Conservation (phyloP, 139 green algal genomes). For the Zygnema circumcarinatum region DNA sequence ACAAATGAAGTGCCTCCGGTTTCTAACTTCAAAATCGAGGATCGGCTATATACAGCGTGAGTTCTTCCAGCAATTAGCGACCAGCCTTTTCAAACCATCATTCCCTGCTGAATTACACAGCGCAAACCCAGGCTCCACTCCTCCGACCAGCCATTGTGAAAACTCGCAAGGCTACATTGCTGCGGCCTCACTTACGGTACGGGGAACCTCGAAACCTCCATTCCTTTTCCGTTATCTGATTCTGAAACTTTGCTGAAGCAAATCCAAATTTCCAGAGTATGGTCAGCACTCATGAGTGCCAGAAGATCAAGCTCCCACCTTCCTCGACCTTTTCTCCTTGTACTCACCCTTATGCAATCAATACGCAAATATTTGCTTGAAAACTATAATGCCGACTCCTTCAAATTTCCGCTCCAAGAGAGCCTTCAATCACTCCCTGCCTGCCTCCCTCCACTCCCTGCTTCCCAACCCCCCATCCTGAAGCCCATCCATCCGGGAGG, state of each 20-base stretch:
- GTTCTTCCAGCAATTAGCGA: background rate
- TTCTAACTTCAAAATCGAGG: background rate
- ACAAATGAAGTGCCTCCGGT: background rate
- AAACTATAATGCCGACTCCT: too few relatives aligned
- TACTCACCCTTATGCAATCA: background rate
- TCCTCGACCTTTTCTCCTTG: background rate
- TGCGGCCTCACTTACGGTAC: background rate
- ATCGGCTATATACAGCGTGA: background rate
- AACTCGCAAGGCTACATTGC: background rate
- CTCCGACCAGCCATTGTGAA: background rate
- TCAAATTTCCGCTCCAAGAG: background rate
- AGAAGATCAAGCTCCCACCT: background rate
- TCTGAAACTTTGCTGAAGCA: too few relatives aligned
- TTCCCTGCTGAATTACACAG: background rate
- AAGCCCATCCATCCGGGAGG: too few relatives aligned
- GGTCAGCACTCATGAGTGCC: background rate
- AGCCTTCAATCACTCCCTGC: background rate
- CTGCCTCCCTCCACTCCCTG: too few relatives aligned
- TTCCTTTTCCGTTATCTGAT: background rate
- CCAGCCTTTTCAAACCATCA: background rate
- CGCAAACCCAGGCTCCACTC: background rate
- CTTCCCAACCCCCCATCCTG: too few relatives aligned
- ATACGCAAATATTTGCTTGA: background rate
- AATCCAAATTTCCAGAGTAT: background rate
- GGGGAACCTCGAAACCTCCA: background rate